Conservation (phyloP, 768 basidiomycete species). For the Xerocomellus intermedius region DNA sequence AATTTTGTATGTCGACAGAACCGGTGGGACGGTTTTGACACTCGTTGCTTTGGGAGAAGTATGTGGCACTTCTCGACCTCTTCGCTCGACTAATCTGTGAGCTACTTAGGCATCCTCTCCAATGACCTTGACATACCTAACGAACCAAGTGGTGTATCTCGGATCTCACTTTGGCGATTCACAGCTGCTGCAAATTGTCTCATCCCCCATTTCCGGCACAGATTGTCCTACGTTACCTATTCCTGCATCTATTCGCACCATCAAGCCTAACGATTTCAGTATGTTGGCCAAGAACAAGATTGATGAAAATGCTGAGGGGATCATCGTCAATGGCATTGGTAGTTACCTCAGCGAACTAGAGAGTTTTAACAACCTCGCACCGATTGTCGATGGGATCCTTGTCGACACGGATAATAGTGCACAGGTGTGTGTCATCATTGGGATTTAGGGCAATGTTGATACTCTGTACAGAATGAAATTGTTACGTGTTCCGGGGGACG, state of each 20-base stretch:
- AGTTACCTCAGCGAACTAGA: constrained; percentile 61
- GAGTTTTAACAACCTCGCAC: constrained; percentile 74
- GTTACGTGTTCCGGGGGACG: constrained; percentile 84
- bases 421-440: constrained; percentile 45
- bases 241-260: constrained; percentile 45
- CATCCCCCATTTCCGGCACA: constrained; percentile 40
- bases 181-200: constrained; percentile 63
- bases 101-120: constrained; percentile 62
- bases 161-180: constrained; percentile 84
- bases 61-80: constrained; percentile 7
- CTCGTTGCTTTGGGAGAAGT: constrained; percentile 75
- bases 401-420: constrained; percentile 71
- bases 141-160: constrained; percentile 67
- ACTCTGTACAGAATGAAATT: constrained; percentile 57
- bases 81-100: constrained; percentile 7
- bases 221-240: constrained; percentile 50
- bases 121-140: constrained; percentile 68
- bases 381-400: constrained; percentile 77
- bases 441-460: neutral
- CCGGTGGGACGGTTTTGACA: constrained; percentile 40
- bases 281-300: constrained; percentile 38
- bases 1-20: constrained; percentile 54
- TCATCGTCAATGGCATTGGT: constrained; percentile 51
- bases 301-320: constrained; percentile 37
- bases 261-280: constrained; percentile 36